Evolutionary conservation across 139 green algal species (phyloP).

Genomic region (Chlamydomonas sp.): DNA sequence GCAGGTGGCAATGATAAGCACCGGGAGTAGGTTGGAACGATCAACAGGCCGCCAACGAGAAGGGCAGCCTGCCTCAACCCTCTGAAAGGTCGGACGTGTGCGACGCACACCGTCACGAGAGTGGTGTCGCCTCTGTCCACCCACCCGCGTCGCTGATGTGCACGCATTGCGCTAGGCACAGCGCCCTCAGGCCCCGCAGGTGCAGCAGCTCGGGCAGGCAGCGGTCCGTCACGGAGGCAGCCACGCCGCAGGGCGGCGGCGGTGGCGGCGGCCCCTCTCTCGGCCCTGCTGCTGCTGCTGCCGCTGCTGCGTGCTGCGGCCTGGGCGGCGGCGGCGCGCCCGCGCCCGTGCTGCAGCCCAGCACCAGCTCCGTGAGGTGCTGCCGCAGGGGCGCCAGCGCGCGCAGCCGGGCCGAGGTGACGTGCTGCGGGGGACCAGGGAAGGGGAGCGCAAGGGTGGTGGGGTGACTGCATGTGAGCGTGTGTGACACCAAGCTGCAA

Average conservation of each 20-base stretch:
- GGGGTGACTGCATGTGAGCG: neutral
- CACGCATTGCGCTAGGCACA: conserved; percentile 64
- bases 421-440: neutral
- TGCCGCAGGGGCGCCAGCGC: neutral
- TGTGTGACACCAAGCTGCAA: no score
- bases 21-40: no score
- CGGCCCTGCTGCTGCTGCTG: conserved; percentile 15
- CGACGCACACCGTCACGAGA: no score
- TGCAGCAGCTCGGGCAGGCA: conserved; percentile 44
- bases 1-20: no score
- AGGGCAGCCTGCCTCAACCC: no score
- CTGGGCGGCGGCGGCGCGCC: neutral
- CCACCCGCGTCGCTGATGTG: conserved; percentile 59
- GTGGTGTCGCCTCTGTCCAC: neutral
- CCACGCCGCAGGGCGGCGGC: conserved; percentile 15
- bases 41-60: no score
- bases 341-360: neutral
- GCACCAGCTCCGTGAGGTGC: conserved; percentile 8
- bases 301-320: neutral
- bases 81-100: no score
- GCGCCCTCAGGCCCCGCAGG: conserved; percentile 32
- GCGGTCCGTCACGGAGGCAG: conserved; percentile 50
- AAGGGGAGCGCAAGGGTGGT: neutral
- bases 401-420: neutral
- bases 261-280: no score